A percentile compares a stretch with the other conserved stretches of the same genome.
These are phyloP conservation scores for Dentipellis fragilis DNA, from an alignment of 768 basidiomycete species.

Conservation along the genomic window DNA sequence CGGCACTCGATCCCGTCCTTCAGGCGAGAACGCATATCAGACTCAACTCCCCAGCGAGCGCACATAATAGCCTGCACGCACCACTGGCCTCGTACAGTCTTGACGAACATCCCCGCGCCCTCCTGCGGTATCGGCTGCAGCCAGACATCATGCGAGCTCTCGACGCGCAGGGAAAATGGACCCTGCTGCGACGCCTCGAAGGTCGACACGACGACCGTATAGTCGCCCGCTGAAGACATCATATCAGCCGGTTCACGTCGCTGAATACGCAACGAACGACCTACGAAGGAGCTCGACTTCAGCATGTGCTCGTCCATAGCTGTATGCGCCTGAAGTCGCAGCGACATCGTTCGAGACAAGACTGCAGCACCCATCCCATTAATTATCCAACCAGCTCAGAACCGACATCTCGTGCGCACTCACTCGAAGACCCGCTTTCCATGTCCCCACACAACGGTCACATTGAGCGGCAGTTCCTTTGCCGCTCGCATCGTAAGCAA, in stretches of 20 bases:
- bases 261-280: conserved; percentile 4
- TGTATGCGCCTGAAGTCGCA: conserved; percentile 72
- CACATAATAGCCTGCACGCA: conserved; percentile 21
- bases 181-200: conserved; percentile 70
- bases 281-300: conserved; percentile 45
- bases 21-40: neutral
- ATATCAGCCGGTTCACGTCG: conserved; percentile 4
- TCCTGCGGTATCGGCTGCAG: conserved; percentile 66
- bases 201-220: conserved; percentile 76
- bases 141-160: conserved; percentile 52
- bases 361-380: conserved; percentile 20
- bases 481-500: conserved; percentile 39
- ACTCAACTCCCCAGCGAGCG: neutral
- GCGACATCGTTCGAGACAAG: conserved; percentile 59
- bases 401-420: conserved; percentile 20
- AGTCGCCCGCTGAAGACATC: conserved; percentile 53
- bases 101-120: conserved; percentile 85
- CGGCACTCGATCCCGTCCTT: conserved; percentile 53
- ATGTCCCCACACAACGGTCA: conserved; percentile 63
- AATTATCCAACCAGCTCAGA: neutral
- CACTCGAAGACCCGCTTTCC: conserved; percentile 72
- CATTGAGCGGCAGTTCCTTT: conserved; percentile 57
- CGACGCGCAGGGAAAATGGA: conserved; percentile 51
- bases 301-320: conserved; percentile 59
- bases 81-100: conserved; percentile 66